Evolutionary conservation across 2,329 filamentous ascomycete species (phyloP).

Genomic region (Myotisia sp.): DNA sequence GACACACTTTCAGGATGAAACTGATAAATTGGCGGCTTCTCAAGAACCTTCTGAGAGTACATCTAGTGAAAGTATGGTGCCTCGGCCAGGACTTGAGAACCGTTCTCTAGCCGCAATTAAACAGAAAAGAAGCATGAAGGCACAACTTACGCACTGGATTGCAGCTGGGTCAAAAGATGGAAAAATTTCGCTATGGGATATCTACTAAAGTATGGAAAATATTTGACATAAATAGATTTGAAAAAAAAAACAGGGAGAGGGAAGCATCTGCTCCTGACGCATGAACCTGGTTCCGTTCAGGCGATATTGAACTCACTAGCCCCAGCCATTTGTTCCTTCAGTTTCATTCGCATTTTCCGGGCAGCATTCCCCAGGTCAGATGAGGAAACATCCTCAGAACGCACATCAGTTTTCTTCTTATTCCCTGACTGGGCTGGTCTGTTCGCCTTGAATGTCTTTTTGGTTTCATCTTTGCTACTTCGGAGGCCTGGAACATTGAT

Average conservation of each 20-base stretch:
- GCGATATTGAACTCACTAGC: slow-evolving; percentile 47
- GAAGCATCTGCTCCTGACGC: neutral
- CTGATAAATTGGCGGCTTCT: neutral
- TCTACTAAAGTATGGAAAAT: slow-evolving; percentile 47
- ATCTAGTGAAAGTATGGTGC: slow-evolving; percentile 7
- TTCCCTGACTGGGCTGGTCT: slow-evolving; percentile 23
- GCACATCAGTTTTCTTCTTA: slow-evolving; percentile 13
- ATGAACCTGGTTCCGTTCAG: slow-evolving; percentile 14
- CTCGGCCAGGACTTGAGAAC: slow-evolving; percentile 4
- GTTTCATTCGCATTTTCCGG: slow-evolving; percentile 40
- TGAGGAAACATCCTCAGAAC: slow-evolving; percentile 21
- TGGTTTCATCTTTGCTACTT: slow-evolving; percentile 33
- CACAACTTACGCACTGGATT: slow-evolving; percentile 68
- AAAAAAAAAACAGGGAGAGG: no score
- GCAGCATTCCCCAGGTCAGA: slow-evolving; percentile 34
- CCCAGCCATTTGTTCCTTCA: slow-evolving; percentile 37
- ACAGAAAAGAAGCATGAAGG: slow-evolving; percentile 48
- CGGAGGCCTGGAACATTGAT: slow-evolving; percentile 46
- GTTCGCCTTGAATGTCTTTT: slow-evolving; percentile 34
- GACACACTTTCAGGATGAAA: neutral
- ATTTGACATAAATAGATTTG: slow-evolving; percentile 1
- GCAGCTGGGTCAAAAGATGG: slow-evolving; percentile 88
- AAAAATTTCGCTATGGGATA: slow-evolving; percentile 88
- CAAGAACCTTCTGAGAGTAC: slow-evolving; percentile 7
- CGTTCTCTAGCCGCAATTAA: slow-evolving; percentile 39